Base-by-base conservation (phyloP, 1,139 yeast species). In the Candida glucosophila region DNA sequence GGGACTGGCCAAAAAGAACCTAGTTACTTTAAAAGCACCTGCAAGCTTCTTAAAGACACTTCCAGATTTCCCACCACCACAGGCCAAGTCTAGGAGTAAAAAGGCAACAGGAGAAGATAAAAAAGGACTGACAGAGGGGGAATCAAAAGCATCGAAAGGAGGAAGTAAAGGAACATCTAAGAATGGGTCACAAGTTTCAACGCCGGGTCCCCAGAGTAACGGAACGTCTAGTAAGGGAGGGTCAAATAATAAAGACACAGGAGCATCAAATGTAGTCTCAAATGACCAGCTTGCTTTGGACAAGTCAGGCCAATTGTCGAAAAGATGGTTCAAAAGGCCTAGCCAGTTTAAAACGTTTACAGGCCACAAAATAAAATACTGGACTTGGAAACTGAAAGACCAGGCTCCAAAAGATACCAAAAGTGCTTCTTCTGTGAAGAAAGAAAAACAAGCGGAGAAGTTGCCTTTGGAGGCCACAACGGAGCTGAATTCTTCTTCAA, bases 341-440 rank as follows among this genome's bases (percentile, higher is more conserved):
- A 39, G 48, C 6, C 50, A 53, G 25, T 60, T 75, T 36, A 70
- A 68, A 44, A 66, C 76, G n/a, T 74, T 75, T 39, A 73, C 77
- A 8, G 80, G 82, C 8, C 69, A 65, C 40, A 60, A 60, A 34
- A 65, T 68, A 27, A 49, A 55, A n/a, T 54, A 73, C 33, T 44
- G 47, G 5, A 44, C 58, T 4, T 75, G 43, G 39, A 41, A 36
- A 14, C 43, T 39, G 11, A 41, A 40, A 19, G 41, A 40, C 20
- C 34, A 33, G 16, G 20, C 17, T 3, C 27, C 28, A 19, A 32
- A 31, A 19, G 34, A 29, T 6, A 15, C 30, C 4, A 29, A 31
- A 22, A 18, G 15, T 15, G 21, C 12, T 17, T 16, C 19, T 10
- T 13, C 22, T 15, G 8, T 10, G 11, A 12, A 10, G 5, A 5